Base-by-base conservation (phyloP, 139 green algal species). In the Deuterostichococcus epilithicus region DNA sequence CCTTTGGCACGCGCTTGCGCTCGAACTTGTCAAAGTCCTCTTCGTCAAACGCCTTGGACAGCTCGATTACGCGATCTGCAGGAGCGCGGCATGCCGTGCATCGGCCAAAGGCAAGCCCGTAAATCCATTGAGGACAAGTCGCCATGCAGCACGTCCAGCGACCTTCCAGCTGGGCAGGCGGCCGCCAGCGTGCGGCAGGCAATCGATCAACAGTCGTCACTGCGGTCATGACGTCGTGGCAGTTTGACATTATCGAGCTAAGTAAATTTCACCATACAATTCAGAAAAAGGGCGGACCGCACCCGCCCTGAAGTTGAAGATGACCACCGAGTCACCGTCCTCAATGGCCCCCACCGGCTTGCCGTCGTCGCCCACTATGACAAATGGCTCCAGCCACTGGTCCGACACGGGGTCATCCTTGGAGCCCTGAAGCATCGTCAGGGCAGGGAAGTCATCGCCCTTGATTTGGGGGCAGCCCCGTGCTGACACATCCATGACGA, bases 41-140 rank as follows among this genome's bases (percentile, higher is more conserved):
- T 75, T 98, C 97, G 86, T 98, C 94, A 37, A 98, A 88, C 1
- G 94, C 93, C 86, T 96, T 97, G 82, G 78, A 87, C 36, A 98
- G 91, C 84, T 97, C 90, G 34, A 97, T 86, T 86, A 98, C 92
- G 42, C 94, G 87, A 81, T 98, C 94, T 8, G 52, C 13, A 52
- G 42, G 42, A 13, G 13, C 42, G 8, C 26, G 18, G 28, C 18
- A 25, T n/a, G 18, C 18, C n/a, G n/a, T n/a, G n/a, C n/a, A n/a
- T n/a, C n/a, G n/a, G n/a, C n/a, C n/a, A n/a, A n/a, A n/a, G n/a
- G n/a, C n/a, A n/a, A n/a, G n/a, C n/a, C n/a, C n/a, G n/a, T n/a
- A n/a, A n/a, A n/a, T n/a, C n/a, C n/a, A n/a, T n/a, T n/a, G n/a
- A n/a, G n/a, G n/a, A n/a, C n/a, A n/a, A n/a, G n/a, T n/a, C n/a